Percentiles rank a stretch among this genome's conserved stretches.
phyloP scores from a whole-genome alignment of 2,329 filamentous ascomycete genomes.

The Septoria petroselini region DNA sequence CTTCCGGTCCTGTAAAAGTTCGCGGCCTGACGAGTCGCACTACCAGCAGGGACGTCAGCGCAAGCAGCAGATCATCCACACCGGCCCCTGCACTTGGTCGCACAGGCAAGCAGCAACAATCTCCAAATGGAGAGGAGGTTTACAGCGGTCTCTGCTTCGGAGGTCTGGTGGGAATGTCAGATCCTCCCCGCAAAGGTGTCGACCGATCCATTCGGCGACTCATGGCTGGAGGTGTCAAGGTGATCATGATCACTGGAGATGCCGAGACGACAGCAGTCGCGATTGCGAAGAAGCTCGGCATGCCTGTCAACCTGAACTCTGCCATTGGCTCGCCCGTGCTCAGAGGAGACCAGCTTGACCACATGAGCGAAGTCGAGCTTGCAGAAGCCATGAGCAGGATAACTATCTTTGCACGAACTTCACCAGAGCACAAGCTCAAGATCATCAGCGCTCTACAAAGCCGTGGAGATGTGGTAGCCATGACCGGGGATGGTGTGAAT shows the following conservation, averaged over 20 bases:
- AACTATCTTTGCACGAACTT: slow-evolving; percentile 93
- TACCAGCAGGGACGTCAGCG: slow-evolving; percentile 20
- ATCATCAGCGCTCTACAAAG: slow-evolving; percentile 89
- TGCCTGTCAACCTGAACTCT: slow-evolving; percentile 69
- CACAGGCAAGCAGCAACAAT: slow-evolving; percentile 3
- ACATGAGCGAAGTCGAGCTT: slow-evolving; percentile 81
- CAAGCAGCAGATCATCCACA: slow-evolving; percentile 27
- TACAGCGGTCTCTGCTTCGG: slow-evolving; percentile 86
- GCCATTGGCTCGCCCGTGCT: slow-evolving; percentile 67
- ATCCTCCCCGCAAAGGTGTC: slow-evolving; percentile 87
- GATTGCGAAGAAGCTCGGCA: slow-evolving; percentile 91
- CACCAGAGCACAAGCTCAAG: slow-evolving; percentile 96
- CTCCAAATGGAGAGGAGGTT: slow-evolving; percentile 56
- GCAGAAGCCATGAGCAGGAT: slow-evolving; percentile 81
- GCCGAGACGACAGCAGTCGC: slow-evolving; percentile 91
- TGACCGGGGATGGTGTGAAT: slow-evolving; percentile 98
- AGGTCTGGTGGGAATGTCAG: slow-evolving; percentile 93
- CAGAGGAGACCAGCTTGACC: slow-evolving; percentile 86
- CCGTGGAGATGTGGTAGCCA: slow-evolving; percentile 92
- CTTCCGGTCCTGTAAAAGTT: slow-evolving; percentile 64
- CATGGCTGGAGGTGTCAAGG: slow-evolving; percentile 90
- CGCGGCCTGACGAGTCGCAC: slow-evolving; percentile 30
- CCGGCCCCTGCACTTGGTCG: slow-evolving; percentile 15
- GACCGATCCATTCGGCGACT: slow-evolving; percentile 82
- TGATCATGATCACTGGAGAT: slow-evolving; percentile 99